phyloP scores from a whole-genome alignment of 805 yeast genomes.

The Myxozyma sirexii region DNA sequence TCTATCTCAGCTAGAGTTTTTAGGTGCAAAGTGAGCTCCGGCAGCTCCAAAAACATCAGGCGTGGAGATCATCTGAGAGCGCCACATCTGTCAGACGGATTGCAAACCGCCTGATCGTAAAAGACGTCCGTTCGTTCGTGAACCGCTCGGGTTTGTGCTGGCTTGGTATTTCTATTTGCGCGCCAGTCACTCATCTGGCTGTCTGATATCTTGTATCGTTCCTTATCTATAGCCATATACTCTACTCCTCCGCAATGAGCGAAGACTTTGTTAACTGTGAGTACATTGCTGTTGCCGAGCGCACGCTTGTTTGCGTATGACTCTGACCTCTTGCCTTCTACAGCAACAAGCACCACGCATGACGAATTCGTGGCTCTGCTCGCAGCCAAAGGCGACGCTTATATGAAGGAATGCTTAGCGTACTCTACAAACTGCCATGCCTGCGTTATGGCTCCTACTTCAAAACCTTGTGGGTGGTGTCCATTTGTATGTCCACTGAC shows the following conservation, averaged over 20 bases:
- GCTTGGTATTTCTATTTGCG: too few species aligned
- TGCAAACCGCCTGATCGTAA: not conserved
- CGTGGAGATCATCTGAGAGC: not conserved
- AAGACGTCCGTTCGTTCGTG: not conserved
- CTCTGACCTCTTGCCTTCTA: not conserved
- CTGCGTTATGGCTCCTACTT: slow-evolving; percentile 15
- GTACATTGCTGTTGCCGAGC: not conserved
- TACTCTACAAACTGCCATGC: slow-evolving; percentile 14
- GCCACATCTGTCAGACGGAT: not conserved
- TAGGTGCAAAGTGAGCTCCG: too few species aligned
- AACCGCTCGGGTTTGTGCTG: too few species aligned
- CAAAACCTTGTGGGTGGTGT: slow-evolving; percentile 29
- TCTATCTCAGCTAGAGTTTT: too few species aligned
- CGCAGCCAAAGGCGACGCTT: slow-evolving; percentile 4
- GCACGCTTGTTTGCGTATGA: not conserved
- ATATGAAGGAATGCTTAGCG: slow-evolving; percentile 13
- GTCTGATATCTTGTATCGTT: too few species aligned
- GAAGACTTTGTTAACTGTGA: not conserved
- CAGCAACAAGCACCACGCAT: not conserved
- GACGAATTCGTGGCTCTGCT: slow-evolving; percentile 9
- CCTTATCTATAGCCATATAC: too few species aligned
- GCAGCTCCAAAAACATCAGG: not conserved
- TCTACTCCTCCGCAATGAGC: not conserved
- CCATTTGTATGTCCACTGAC: slow-evolving; percentile 19
- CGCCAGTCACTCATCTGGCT: too few species aligned